These are phyloP conservation scores for Blastocystis sp. DNA, from an alignment of 352 stramenopile genomes.

Conservation along the genomic window DNA sequence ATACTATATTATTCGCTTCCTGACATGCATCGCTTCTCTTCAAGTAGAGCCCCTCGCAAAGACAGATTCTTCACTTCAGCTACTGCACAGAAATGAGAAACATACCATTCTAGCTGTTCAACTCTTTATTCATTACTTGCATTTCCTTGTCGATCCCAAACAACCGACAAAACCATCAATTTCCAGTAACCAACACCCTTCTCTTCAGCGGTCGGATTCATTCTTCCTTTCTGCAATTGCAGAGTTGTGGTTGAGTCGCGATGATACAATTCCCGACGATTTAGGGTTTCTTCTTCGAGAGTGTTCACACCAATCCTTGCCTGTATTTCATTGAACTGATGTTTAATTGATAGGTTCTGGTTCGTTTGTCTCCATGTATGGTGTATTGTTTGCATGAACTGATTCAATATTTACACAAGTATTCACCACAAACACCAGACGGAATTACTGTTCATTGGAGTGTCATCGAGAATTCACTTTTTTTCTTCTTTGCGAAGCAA, in stretches of 20 bases:
- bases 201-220: conserved; percentile 8
- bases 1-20: conserved; percentile 45
- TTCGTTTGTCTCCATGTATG: neutral
- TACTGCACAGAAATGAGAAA: no score
- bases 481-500: conserved; percentile 46
- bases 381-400: conserved; percentile 18
- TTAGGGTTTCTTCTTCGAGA: neutral
- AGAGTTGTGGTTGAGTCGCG: conserved; percentile 22
- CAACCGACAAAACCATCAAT: neutral
- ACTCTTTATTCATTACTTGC: conserved; percentile 39
- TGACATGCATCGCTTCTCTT: neutral
- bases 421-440: neutral
- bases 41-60: neutral
- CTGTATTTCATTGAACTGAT: neutral
- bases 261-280: neutral
- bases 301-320: neutral
- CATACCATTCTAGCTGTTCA: conserved; percentile 31
- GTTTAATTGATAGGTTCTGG: neutral
- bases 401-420: neutral
- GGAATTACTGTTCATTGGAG: neutral
- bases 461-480: neutral
- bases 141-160: neutral
- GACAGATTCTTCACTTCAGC: no score
- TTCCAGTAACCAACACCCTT: neutral
- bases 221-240: conserved; percentile 12